Evolutionary conservation across 1,284 basidiomycete species (phyloP).

Genomic region (Ganoderma resinaceum): DNA sequence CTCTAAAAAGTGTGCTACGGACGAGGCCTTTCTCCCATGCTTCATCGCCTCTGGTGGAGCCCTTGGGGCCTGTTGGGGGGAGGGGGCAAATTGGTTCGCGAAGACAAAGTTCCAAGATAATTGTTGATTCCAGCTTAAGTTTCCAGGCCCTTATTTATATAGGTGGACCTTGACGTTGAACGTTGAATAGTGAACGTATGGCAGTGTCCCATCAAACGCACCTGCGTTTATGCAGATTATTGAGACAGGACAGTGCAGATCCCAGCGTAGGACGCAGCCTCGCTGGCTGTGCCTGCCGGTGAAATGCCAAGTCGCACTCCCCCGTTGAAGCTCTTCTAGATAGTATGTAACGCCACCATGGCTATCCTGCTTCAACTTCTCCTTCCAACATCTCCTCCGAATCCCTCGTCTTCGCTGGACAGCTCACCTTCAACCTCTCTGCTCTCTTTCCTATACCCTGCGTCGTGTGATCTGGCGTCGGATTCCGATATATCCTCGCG

Average conservation of each 20-base stretch:
- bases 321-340: not conserved
- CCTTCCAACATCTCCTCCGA: not conserved
- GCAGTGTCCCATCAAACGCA: not conserved
- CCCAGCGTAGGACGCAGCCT: not conserved
- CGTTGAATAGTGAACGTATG: not conserved
- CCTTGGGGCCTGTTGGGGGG: no score
- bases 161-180: no score
- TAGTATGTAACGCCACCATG: constrained; percentile 1
- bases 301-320: not conserved
- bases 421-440: not conserved
- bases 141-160: no score
- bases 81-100: no score
- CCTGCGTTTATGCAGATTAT: not conserved
- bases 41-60: no score
- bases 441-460: not conserved
- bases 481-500: not conserved
- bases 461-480: not conserved
- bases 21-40: no score
- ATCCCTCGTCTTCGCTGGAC: not conserved
- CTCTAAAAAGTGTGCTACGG: no score
- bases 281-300: not conserved
- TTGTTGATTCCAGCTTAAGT: no score
- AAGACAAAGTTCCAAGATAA: no score
- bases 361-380: not conserved
- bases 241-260: not conserved